Evolutionary conservation across 768 basidiomycete species (phyloP), one percentile per base, ranked within the genome.

Genomic region (Lentinula aciculospora): DNA sequence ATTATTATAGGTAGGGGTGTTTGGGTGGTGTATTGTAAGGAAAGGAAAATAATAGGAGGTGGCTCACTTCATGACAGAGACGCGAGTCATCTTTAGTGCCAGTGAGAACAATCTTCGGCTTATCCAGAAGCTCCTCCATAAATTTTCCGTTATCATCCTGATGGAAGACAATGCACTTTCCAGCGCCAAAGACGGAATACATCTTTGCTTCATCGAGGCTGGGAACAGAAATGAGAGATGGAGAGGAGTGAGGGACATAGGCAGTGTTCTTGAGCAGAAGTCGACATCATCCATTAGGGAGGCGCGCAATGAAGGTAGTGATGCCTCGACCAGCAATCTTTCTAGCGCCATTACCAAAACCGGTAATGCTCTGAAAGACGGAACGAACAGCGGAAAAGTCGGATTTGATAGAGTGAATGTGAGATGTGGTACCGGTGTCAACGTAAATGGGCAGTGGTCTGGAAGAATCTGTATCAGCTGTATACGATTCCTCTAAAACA

Each of bases 281-380:
- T n/a, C n/a, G n/a, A n/a, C n/a, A n/a, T n/a, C 19, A 62, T 36
- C 28, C 36, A 34, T 56, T 53, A 6, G 57, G 61, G 25, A 42
- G 53, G 9, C 27, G 37, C 1, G 58, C 57, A n/a, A 56, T 27
- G 34, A 56, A 32, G 19, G 40, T 53, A 8, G 47, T 45, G 25
- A 49, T 48, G 19, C 61, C 58, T 25, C 58, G 58, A 39, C 58
- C 61, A 47, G 55, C 56, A 12, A 62, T 60, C 42, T 57, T 59
- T 25, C 32, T 47, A 28, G 57, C 53, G 28, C 62, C 57, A 32
- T 58, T 57, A 19, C 59, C 62, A 44, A 60, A 60, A 15, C 60
- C 60, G 39, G 27, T 49, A 29, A 60, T 44, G 37, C 47, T 34
- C 8, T 45, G 40, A 28, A 50, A 39, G 1, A 19, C 39, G 10